These are phyloP conservation scores for Cutaneotrichosporon daszewskae DNA, from an alignment of 1,284 basidiomycete species.

Conservation along the genomic window DNA sequence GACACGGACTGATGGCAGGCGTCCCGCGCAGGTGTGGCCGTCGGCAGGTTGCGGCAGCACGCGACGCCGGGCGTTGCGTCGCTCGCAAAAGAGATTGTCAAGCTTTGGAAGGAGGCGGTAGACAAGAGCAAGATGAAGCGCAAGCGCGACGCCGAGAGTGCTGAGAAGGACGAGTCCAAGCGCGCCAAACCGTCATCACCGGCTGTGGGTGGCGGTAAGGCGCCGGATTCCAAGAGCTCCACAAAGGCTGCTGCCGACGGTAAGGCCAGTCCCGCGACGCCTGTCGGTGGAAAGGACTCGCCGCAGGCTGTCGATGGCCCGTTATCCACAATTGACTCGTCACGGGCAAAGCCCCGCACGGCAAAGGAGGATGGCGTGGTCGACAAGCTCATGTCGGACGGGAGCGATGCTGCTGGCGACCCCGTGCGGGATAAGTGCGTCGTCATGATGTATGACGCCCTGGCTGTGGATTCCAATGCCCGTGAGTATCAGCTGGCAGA, in stretches of 20 bases:
- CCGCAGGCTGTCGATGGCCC: too few relatives aligned
- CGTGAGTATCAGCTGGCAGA: constrained; percentile 55
- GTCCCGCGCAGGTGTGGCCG: constrained; percentile 84
- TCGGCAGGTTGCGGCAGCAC: constrained; percentile 81
- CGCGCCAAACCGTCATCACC: too few relatives aligned
- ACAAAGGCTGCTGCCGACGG: constrained; percentile 2
- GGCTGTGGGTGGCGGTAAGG: too few relatives aligned
- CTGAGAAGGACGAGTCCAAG: constrained; percentile 27
- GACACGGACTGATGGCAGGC: constrained; percentile 17
- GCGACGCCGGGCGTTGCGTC: constrained; percentile 67
- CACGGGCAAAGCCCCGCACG: constrained; percentile 53
- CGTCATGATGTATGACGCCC: constrained; percentile 84
- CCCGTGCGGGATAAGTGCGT: constrained; percentile 71
- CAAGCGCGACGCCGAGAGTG: constrained; percentile 29
- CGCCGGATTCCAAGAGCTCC: constrained; percentile 6
- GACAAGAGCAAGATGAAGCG: constrained; percentile 63
- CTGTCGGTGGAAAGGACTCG: too few relatives aligned
- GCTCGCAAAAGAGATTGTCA: constrained; percentile 87
- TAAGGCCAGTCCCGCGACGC: constrained; percentile 5
- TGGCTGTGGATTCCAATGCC: constrained; percentile 74
- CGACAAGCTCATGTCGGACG: constrained; percentile 22
- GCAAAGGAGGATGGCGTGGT: constrained; percentile 65
- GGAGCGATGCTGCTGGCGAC: constrained; percentile 56
- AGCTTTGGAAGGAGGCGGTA: constrained; percentile 81
- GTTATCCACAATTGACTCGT: constrained; percentile 49